phyloP scores from a whole-genome alignment of 352 stramenopile genomes.

The Globisporangium okanoganense region DNA sequence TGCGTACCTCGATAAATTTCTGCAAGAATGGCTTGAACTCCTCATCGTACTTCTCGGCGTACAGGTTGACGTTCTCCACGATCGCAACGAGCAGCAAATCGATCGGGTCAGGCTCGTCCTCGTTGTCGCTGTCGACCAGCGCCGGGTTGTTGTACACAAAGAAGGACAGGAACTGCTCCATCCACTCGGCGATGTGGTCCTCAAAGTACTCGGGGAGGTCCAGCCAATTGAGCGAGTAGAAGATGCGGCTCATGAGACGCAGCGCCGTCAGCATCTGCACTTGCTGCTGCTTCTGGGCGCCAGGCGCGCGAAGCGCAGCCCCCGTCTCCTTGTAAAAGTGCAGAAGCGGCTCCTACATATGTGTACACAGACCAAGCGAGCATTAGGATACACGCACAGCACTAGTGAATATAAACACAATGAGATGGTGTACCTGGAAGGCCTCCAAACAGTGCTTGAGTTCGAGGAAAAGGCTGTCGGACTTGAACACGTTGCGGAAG shows the following conservation, averaged over 20 bases:
- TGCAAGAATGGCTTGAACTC: conserved; percentile 96
- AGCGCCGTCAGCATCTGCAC: conserved; percentile 77
- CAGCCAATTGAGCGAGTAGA: conserved; percentile 98
- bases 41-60: conserved; percentile 99
- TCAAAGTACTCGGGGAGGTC: conserved; percentile 99
- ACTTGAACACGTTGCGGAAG: conserved; percentile 95
- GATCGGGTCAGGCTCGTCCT: conserved; percentile 89
- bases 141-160: conserved; percentile 93
- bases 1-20: conserved; percentile 84
- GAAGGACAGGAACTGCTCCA: conserved; percentile 94
- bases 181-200: conserved; percentile 97
- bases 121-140: conserved; percentile 91
- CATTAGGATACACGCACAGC: conserved; percentile 2
- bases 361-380: neutral
- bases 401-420: neutral
- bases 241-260: conserved; percentile 95
- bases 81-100: conserved; percentile 94
- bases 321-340: conserved; percentile 77
- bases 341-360: conserved; percentile 52
- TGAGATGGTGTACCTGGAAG: conserved; percentile 72
- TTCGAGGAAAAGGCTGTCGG: conserved; percentile 93
- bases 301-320: conserved; percentile 36
- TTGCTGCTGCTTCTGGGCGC: conserved; percentile 42
- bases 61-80: conserved; percentile 97
- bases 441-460: conserved; percentile 94